Conservation (phyloP, 345 rosid genomes). For the Dovyalis caffra region DNA sequence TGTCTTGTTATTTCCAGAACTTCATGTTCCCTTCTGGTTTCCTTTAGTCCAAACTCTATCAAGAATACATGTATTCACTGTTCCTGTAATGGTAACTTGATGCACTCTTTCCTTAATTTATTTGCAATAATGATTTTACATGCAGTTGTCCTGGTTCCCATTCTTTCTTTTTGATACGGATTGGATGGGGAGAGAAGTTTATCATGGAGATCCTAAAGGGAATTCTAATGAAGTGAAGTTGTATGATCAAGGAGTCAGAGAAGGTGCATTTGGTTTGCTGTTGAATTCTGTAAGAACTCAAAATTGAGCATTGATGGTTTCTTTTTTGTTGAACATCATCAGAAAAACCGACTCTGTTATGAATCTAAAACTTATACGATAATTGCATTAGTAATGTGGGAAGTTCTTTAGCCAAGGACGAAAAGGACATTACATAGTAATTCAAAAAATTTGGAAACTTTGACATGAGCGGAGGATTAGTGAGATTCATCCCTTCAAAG, state of each 20-base stretch:
- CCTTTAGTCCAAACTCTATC: not conserved
- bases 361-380: not conserved
- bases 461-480: not conserved
- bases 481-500: not conserved
- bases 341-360: not conserved
- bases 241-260: slow-evolving; percentile 86
- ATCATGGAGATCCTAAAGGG: slow-evolving; percentile 88
- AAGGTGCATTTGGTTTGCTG: slow-evolving; percentile 99
- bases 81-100: slow-evolving; percentile 11
- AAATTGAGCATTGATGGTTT: slow-evolving; percentile 33
- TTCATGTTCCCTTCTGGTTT: not conserved
- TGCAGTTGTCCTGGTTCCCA: slow-evolving; percentile 98
- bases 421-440: not conserved
- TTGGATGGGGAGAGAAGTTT: slow-evolving; percentile 99
- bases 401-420: not conserved
- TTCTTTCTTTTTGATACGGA: slow-evolving; percentile 96
- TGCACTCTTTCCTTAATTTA: not conserved
- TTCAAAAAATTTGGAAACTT: not conserved
- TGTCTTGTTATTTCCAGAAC: not conserved
- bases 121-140: slow-evolving; percentile 15
- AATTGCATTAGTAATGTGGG: not conserved
- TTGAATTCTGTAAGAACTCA: slow-evolving; percentile 94
- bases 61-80: not conserved
- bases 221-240: slow-evolving; percentile 47
- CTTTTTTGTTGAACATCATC: slow-evolving; percentile 10